Evolutionary conservation across 1,284 basidiomycete species (phyloP), one percentile per base, ranked within the genome.

Genomic region (Ceratobasidium papillatum): DNA sequence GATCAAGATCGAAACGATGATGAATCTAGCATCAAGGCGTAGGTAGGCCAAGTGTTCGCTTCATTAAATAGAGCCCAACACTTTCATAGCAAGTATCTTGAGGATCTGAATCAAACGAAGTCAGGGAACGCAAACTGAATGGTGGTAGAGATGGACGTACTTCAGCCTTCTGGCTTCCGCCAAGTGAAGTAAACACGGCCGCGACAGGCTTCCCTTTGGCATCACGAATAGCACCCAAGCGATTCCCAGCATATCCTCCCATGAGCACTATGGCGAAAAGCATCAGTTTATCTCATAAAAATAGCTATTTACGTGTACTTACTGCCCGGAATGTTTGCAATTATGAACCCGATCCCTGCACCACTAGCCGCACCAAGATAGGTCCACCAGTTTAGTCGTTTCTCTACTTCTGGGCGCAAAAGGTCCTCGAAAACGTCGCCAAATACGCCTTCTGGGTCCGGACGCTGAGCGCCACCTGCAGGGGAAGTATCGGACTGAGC

Each of bases 131-230:
- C 58, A 36, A 47, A 25, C 38, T 47, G 17, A 61, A 62, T 17
- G n/a, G 3, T 34, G 56, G 30, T 22, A n/a, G 34, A 52, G 27
- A 17, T 47, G 62, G 17, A 78, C 86, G 74, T 78, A 94, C 94
- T 88, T 96, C 92, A 45, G 96, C 94, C 81, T 94, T 96, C 85
- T 97, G 93, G 66, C 85, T 85, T 1, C 89, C 87, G 19, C 90
- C 91, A 14, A 98, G 86, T 34, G 91, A 87, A 61, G 87, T 84
- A 82, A 99, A 99, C n/a, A 99, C 97, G 22, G 91, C 86, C 11
- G 93, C 94, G 27, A 98, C 95, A 76, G 91, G 91, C 86, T 94
- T 95, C n/a, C 85, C 95, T 84, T 97, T 97, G 1, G 95, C 95
- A 79, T 98, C 95, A 69, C 95, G 86, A 69, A 98, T 86, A 1